phyloP scores from a whole-genome alignment of 345 rosid species.

The Viola odorata region DNA sequence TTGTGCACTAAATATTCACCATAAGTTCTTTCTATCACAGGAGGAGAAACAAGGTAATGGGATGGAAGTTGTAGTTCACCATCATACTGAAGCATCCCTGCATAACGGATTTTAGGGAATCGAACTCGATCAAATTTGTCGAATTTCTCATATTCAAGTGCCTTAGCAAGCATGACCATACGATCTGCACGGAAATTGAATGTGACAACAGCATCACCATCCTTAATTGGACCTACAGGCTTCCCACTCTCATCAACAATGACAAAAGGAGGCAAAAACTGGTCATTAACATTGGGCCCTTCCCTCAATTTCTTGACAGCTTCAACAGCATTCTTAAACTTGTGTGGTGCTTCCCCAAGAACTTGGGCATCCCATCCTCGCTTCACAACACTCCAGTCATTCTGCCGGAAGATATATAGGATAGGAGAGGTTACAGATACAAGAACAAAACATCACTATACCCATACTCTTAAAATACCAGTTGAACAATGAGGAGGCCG shows the following conservation, averaged over 20 bases:
- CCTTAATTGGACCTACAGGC: constrained; percentile 80
- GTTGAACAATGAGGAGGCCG: no score
- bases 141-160: constrained; percentile 86
- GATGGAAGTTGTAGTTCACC: constrained; percentile 88
- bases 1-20: constrained; percentile 89
- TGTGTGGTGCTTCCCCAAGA: constrained; percentile 95
- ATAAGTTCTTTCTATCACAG: constrained; percentile 92
- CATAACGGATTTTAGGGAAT: constrained; percentile 74
- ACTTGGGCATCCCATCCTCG: constrained; percentile 99
- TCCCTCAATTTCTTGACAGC: constrained; percentile 81
- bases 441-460: neutral
- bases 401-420: constrained; percentile 35
- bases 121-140: constrained; percentile 89
- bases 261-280: constrained; percentile 89
- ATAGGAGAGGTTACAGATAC: neutral
- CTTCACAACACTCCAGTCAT: constrained; percentile 90
- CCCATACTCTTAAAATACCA: neutral
- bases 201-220: constrained; percentile 97
- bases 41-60: constrained; percentile 91
- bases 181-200: constrained; percentile 95
- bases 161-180: constrained; percentile 93
- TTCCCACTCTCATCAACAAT: constrained; percentile 70
- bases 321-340: constrained; percentile 73
- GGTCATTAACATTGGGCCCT: constrained; percentile 67
- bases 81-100: constrained; percentile 99